phyloP scores from a whole-genome alignment of 1,284 basidiomycete species.

The Cryptococcus wingfieldii region DNA sequence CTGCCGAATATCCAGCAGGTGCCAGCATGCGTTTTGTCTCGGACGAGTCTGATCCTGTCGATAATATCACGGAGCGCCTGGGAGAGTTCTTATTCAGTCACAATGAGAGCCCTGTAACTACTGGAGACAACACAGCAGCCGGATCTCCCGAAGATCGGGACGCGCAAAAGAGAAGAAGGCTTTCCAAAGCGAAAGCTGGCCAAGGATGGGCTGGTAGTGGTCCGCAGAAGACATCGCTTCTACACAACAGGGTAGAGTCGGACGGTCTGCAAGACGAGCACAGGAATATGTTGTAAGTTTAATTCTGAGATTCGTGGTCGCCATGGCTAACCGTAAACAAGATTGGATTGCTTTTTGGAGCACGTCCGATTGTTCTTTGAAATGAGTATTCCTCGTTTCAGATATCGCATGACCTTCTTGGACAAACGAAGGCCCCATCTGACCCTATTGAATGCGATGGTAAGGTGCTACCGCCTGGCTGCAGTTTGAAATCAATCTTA shows the following conservation, averaged over 20 bases:
- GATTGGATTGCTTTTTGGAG: slow-evolving; percentile 37
- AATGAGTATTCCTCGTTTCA: slow-evolving; percentile 42
- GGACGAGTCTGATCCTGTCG: slow-evolving; percentile 19
- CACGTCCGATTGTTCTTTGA: slow-evolving; percentile 42
- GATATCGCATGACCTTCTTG: slow-evolving; percentile 37
- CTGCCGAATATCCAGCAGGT: too few species aligned
- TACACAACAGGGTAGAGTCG: slow-evolving; percentile 15
- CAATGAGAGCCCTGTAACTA: slow-evolving; percentile 1
- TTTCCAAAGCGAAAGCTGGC: slow-evolving; percentile 1
- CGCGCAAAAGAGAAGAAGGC: slow-evolving; percentile 14
- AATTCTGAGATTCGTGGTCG: not conserved
- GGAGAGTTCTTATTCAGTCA: slow-evolving; percentile 45
- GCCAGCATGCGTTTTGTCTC: too few species aligned
- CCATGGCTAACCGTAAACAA: slow-evolving; percentile 1
- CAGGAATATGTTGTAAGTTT: slow-evolving; percentile 27
- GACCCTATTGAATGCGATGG: slow-evolving; percentile 43
- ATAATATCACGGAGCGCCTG: slow-evolving; percentile 34
- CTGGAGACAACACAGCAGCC: not conserved
- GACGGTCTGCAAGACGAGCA: slow-evolving; percentile 35
- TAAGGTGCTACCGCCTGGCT: slow-evolving; percentile 6
- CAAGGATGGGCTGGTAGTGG: not conserved
- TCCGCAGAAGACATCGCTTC: not conserved
- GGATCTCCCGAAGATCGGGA: slow-evolving; percentile 11
- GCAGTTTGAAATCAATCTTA: not conserved
- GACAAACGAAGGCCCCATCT: slow-evolving; percentile 37